Conservation (phyloP, 2,329 filamentous ascomycete genomes). For the Cytospora piceicola region DNA sequence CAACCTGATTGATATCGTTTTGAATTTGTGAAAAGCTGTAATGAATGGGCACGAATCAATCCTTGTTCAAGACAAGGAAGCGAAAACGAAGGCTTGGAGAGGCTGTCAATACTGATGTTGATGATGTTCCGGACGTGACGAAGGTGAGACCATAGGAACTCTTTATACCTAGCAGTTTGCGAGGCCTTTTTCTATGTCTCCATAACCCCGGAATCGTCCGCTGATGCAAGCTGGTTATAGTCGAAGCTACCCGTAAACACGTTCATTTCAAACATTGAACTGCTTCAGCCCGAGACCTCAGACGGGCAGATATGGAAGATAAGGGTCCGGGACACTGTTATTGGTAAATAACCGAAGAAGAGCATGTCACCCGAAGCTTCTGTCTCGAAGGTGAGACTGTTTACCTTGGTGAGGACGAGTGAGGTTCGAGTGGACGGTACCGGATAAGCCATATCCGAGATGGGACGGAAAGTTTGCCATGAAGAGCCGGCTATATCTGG, state of each 20-base stretch:
- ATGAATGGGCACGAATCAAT: slow-evolving; percentile 26
- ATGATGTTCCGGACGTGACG: neutral
- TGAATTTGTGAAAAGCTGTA: slow-evolving; percentile 2
- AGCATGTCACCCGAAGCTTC: neutral
- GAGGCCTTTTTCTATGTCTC: slow-evolving; percentile 3
- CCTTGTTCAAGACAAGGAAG: slow-evolving; percentile 7
- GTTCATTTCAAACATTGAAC: slow-evolving; percentile 4
- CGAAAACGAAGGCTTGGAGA: slow-evolving; percentile 13
- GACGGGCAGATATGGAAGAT: slow-evolving; percentile 18
- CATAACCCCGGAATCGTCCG: neutral
- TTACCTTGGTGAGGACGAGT: slow-evolving; percentile 14
- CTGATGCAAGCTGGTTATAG: slow-evolving; percentile 7
- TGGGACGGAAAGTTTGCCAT: slow-evolving; percentile 4
- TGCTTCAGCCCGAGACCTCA: neutral
- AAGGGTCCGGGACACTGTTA: slow-evolving; percentile 7
- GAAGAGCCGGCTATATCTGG: neutral
- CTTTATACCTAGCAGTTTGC: slow-evolving; percentile 16
- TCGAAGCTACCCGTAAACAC: neutral
- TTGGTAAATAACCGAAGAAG: neutral
- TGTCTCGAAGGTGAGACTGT: slow-evolving; percentile 13
- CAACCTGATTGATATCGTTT: neutral
- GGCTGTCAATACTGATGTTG: slow-evolving; percentile 20
- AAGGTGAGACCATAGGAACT: neutral
- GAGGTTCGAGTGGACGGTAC: neutral
- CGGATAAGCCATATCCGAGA: neutral